Conservation (phyloP, 768 basidiomycete genomes). For the Galerina sulciceps region DNA sequence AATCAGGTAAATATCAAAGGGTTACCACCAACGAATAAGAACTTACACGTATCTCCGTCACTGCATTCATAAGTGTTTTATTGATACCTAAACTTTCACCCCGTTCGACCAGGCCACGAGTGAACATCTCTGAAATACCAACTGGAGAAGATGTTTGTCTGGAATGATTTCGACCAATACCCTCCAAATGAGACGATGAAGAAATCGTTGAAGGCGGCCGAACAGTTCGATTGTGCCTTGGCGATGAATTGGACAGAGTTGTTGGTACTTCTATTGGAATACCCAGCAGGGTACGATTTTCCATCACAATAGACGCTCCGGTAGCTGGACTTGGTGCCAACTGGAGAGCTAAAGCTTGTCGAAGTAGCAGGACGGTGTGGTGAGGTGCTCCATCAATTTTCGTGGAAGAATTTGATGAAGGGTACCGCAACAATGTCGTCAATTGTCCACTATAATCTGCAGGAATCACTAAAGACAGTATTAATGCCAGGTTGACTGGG, state of each 20-base stretch:
- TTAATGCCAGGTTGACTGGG: constrained; percentile 17
- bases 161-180: constrained; percentile 28
- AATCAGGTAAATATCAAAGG: constrained; percentile 12
- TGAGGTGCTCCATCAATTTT: constrained; percentile 45
- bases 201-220: constrained; percentile 24
- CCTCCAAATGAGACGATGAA: constrained; percentile 18
- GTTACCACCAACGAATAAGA: neutral
- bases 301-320: constrained; percentile 78
- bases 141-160: constrained; percentile 49
- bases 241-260: constrained; percentile 26
- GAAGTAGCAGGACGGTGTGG: constrained; percentile 72
- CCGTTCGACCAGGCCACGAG: constrained; percentile 73
- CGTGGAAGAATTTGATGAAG: constrained; percentile 47
- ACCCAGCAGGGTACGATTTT: constrained; percentile 80
- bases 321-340: constrained; percentile 74
- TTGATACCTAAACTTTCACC: constrained; percentile 86
- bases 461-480: constrained; percentile 65
- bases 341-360: constrained; percentile 82
- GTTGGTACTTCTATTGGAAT: constrained; percentile 72
- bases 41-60: constrained; percentile 75
- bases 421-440: constrained; percentile 86
- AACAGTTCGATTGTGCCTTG: constrained; percentile 17
- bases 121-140: constrained; percentile 72
- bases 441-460: constrained; percentile 88
- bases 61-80: constrained; percentile 79